Evolutionary conservation across 2,329 filamentous ascomycete species (phyloP), one percentile per base, ranked within the genome.

Genomic region (Waltergamsia citrina): DNA sequence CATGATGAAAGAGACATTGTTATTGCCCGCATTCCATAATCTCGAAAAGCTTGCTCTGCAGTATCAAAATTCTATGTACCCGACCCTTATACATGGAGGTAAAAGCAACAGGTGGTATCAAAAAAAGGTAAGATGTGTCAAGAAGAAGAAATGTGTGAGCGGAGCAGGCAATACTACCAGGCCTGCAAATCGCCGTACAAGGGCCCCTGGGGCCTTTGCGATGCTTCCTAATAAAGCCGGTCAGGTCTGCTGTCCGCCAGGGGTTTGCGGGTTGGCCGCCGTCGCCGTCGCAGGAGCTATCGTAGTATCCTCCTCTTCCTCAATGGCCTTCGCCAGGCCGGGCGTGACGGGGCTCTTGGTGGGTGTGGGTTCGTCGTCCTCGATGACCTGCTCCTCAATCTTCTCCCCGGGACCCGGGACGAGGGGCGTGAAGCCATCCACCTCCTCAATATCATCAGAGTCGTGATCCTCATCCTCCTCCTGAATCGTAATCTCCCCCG

Each of bases 401-500:
- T 47, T 56, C 41, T 68, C 64, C 1, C 63, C 64, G 0, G 63
- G 61, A 0, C 60, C 50, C 3, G 53, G 51, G 28, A 63, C 49
- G 14, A 75, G 59, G 0, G 74, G 72, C 18, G 59, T 65, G 42
- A 80, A 79, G 3, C 62, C 59, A 7, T 80, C 75, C 6, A 75
- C 72, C 45, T 76, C 74, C 16, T 55, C 51, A 11, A 60, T 60
- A 18, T 59, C 54, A 15, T 55, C 52, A 17, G 54, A 59, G 7
- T 53, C 47, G 4, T 60, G 55, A 11, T 71, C 69, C 41, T 79
- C 75, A 22, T 78, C 74, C 42, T 74, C 75, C 43, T 81, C 77
- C 41, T 78, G 69, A 22, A 82, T 81, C n/a, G 78, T 78, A 34
- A 85, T 78, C 56, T 88, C 84, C 7, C 77, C 79, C 35, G 81